Conservation (phyloP, 768 basidiomycete genomes). For the Amanita jacksonii region DNA sequence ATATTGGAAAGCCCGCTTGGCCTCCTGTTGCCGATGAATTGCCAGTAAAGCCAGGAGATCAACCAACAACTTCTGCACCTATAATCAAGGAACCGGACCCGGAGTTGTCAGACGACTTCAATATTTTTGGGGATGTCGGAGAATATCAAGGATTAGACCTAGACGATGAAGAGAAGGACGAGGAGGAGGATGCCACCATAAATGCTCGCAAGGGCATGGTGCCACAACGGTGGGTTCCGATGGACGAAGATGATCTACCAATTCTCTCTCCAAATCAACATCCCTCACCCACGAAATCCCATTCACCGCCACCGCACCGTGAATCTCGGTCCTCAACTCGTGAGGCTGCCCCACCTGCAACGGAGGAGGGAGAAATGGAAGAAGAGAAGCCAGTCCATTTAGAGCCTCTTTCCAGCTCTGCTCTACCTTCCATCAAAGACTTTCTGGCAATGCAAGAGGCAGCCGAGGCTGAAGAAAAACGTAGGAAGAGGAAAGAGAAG, state of each 20-base stretch:
- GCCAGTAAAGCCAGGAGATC: slow-evolving; percentile 1
- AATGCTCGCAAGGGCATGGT: neutral
- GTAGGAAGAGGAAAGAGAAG: slow-evolving; percentile 70
- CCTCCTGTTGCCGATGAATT: neutral
- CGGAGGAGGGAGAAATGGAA: slow-evolving; percentile 30
- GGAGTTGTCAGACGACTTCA: slow-evolving; percentile 51
- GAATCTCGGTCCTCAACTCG: slow-evolving; percentile 13
- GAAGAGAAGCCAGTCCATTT: slow-evolving; percentile 45
- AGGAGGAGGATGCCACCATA: slow-evolving; percentile 7
- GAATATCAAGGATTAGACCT: slow-evolving; percentile 69
- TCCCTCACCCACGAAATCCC: slow-evolving; percentile 9
- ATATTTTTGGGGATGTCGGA: slow-evolving; percentile 82
- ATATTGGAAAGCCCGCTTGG: slow-evolving; percentile 11
- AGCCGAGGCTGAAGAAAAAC: slow-evolving; percentile 53
- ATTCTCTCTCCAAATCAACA: slow-evolving; percentile 9
- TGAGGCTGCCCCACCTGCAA: neutral
- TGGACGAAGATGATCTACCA: slow-evolving; percentile 25
- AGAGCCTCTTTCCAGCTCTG: slow-evolving; percentile 68
- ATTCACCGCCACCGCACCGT: neutral
- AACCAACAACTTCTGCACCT: slow-evolving; percentile 13
- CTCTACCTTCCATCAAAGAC: slow-evolving; percentile 74
- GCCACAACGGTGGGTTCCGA: slow-evolving; percentile 36
- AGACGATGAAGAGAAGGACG: slow-evolving; percentile 41
- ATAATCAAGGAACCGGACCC: slow-evolving; percentile 13
- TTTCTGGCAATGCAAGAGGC: slow-evolving; percentile 72